Evolutionary conservation across 441 rosid species (phyloP).

Genomic region (Bruguiera hainesii): DNA sequence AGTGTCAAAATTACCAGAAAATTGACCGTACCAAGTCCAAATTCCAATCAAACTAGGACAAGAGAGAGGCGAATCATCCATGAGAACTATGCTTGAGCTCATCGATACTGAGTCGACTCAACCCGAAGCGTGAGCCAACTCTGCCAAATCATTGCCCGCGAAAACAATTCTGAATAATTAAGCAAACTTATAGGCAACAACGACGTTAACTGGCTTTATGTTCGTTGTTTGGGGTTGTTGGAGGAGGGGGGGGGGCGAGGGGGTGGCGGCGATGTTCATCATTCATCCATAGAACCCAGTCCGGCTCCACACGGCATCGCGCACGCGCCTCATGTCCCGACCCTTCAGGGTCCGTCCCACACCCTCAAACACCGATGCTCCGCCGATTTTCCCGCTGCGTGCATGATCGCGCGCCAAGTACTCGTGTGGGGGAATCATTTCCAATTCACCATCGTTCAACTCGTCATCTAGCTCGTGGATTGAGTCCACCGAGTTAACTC

Average conservation of each 20-base stretch:
- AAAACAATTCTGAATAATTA: not conserved
- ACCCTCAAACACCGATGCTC: constrained; percentile 63
- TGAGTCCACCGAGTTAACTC: constrained; percentile 80
- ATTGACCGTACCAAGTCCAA: not conserved
- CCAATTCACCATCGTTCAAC: constrained; percentile 47
- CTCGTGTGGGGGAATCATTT: constrained; percentile 92
- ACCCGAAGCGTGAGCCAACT: constrained; percentile 24
- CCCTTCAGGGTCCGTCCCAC: constrained; percentile 81
- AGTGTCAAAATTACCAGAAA: not conserved
- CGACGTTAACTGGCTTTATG: not conserved
- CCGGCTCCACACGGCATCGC: constrained; percentile 82
- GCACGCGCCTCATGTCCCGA: constrained; percentile 70
- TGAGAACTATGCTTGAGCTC: constrained; percentile 35
- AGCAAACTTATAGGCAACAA: not conserved
- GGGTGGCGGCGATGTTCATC: constrained; percentile 4
- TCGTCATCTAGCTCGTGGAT: constrained; percentile 61
- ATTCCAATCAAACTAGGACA: not conserved
- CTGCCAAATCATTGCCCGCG: constrained; percentile 38
- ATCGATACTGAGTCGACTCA: constrained; percentile 32
- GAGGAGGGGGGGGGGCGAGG: too few relatives aligned
- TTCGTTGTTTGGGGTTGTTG: too few relatives aligned
- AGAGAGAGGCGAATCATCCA: constrained; percentile 4
- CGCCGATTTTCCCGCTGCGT: constrained; percentile 38
- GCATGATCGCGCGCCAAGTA: constrained; percentile 61
- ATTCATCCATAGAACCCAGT: constrained; percentile 81